phyloP scores from a whole-genome alignment of 352 stramenopile species.

The Pythium brachiatum region DNA sequence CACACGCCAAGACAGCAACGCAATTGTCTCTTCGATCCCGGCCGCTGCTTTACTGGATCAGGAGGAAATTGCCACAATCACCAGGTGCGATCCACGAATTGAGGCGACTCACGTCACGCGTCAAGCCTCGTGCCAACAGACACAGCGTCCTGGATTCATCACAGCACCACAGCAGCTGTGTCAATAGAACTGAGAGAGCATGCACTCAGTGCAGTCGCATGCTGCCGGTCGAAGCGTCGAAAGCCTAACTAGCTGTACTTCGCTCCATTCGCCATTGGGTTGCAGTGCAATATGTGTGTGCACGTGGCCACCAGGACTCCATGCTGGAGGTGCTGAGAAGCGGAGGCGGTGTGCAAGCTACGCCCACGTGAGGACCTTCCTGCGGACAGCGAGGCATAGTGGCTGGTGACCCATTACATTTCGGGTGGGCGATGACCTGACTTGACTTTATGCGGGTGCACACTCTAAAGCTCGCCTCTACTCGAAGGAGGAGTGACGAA shows the following conservation, averaged over 20 bases:
- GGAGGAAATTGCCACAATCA: neutral
- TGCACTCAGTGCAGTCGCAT: neutral
- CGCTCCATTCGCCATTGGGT: neutral
- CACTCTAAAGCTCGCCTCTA: too few species aligned
- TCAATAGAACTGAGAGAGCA: neutral
- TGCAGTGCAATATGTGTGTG: neutral
- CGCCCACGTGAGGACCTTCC: neutral
- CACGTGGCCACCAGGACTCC: too few species aligned
- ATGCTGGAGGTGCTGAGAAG: neutral
- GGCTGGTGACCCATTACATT: neutral
- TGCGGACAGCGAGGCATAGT: neutral
- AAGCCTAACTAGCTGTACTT: neutral
- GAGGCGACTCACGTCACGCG: neutral
- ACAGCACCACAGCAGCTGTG: neutral
- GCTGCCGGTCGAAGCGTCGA: too few species aligned
- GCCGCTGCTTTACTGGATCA: neutral
- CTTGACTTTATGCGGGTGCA: too few species aligned
- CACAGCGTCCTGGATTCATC: neutral
- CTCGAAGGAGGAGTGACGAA: too few species aligned
- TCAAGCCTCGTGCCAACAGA: neutral
- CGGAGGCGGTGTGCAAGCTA: neutral
- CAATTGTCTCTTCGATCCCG: neutral
- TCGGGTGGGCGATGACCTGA: too few species aligned
- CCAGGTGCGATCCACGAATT: neutral
- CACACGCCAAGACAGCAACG: neutral